Conservation (phyloP, 73 alveolate genomes). For the Paramecium tetraurelia region DNA sequence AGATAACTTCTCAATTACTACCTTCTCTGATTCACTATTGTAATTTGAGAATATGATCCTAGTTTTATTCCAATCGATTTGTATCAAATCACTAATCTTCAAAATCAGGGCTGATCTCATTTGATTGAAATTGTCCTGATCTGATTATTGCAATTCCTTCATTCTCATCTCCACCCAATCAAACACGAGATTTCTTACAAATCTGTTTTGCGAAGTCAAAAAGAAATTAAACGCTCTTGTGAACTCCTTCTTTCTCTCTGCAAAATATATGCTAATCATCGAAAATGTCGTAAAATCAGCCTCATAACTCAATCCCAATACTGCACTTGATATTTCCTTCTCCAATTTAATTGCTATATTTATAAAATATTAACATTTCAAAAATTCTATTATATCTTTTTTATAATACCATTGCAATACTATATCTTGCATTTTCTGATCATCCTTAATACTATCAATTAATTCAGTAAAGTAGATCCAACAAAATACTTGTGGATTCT, state of each 20-base stretch:
- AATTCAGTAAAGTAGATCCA: neutral
- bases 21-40: conserved; percentile 22
- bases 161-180: neutral
- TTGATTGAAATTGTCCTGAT: neutral
- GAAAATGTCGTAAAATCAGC: conserved; percentile 18
- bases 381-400: neutral
- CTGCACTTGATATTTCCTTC: neutral
- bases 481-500: neutral
- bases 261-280: neutral
- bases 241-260: neutral
- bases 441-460: neutral
- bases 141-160: neutral
- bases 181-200: neutral
- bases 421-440: neutral
- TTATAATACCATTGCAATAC: neutral
- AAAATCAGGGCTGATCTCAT: neutral
- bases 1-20: neutral
- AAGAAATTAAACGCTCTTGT: neutral
- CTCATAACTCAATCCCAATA: neutral
- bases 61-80: neutral
- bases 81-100: conserved; percentile 1
- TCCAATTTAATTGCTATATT: neutral
- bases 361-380: neutral
- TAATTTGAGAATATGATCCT: neutral
- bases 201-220: neutral